phyloP scores from a whole-genome alignment of 805 yeast species.

The Saccharomycopsis amapae region DNA sequence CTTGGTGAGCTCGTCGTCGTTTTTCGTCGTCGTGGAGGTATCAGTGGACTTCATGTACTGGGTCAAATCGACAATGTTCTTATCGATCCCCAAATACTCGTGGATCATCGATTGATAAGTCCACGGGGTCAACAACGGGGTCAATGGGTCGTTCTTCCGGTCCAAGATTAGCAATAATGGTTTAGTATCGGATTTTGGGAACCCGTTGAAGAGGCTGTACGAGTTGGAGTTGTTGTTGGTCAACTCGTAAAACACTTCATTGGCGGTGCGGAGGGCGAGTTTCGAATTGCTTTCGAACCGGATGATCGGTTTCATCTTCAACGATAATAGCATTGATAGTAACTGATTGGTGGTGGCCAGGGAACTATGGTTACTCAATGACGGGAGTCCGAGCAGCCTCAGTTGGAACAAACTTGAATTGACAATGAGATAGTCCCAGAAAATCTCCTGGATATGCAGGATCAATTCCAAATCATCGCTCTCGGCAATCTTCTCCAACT shows the following conservation, averaged over 20 bases:
- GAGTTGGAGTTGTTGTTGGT: constrained; percentile 29
- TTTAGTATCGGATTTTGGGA: constrained; percentile 53
- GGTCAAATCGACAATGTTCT: constrained; percentile 70
- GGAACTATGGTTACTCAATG: not conserved
- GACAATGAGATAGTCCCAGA: constrained; percentile 73
- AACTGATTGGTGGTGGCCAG: constrained; percentile 21
- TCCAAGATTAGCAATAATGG: constrained; percentile 75
- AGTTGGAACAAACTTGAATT: constrained; percentile 54
- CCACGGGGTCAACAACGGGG: constrained; percentile 94
- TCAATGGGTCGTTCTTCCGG: constrained; percentile 83
- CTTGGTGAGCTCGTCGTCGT: constrained; percentile 45
- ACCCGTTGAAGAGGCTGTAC: constrained; percentile 28
- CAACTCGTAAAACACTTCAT: constrained; percentile 53
- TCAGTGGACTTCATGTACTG: constrained; percentile 39
- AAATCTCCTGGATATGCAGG: constrained; percentile 68
- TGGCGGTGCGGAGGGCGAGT: constrained; percentile 59
- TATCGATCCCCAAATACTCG: constrained; percentile 75
- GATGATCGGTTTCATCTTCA: constrained; percentile 72
- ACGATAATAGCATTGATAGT: constrained; percentile 49
- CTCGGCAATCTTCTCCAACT: constrained; percentile 82
- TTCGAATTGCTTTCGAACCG: constrained; percentile 68
- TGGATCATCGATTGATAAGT: constrained; percentile 97
- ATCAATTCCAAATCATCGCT: constrained; percentile 83
- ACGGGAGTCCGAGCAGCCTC: not conserved
- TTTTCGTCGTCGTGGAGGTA: constrained; percentile 4